Evolutionary conservation across 2,329 filamentous ascomycete species (phyloP), one percentile per base, ranked within the genome.

Genomic region (Fusarium setosum): DNA sequence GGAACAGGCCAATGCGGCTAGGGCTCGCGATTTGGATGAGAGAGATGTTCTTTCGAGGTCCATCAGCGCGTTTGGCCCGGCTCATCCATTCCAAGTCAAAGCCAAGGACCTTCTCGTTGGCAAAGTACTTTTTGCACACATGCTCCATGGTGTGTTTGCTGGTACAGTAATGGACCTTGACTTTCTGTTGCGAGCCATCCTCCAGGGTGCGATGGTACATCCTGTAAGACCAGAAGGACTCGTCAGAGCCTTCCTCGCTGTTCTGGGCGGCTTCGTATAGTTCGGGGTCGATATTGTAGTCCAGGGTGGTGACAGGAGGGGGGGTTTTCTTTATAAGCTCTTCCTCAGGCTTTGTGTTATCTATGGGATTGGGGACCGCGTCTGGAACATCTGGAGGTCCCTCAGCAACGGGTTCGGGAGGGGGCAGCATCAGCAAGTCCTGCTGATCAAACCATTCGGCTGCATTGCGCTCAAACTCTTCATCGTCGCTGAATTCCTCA

Each of bases 1-100:
- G 95, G 68, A 97, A 94, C 1, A 97, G 84, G 0, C 85, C 93
- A 47, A 97, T 90, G 13, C 88, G 90, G 62, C 90, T 87, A 40
- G 92, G 86, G 60, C 88, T 92, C 1, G 94, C 93, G 20, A 97
- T 76, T 76, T 97, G 95, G 40, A 97, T 90, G 34, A 97, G 78
- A 0, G 92, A 94, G 7, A 96, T 86, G 61, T 94, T 93, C 50
- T 85, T 82, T 65, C 91, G 90, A 5, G 89, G 78, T 4, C 83
- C 81, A 3, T 83, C 75, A 8, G 65, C 70, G 18, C 75, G 81
- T 6, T 73, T 79, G 1, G 87, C 83, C 6, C 84, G 80, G 2
- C 81, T 66, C 51, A 88, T 83, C 94, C 95, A 97, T 79, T 97
- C 95, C 63, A 97, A 84, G 72, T 97, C 94, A 62, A 97, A 93